Evolutionary conservation across 768 basidiomycete species (phyloP).

Genomic region (Tulasnella calospora): DNA sequence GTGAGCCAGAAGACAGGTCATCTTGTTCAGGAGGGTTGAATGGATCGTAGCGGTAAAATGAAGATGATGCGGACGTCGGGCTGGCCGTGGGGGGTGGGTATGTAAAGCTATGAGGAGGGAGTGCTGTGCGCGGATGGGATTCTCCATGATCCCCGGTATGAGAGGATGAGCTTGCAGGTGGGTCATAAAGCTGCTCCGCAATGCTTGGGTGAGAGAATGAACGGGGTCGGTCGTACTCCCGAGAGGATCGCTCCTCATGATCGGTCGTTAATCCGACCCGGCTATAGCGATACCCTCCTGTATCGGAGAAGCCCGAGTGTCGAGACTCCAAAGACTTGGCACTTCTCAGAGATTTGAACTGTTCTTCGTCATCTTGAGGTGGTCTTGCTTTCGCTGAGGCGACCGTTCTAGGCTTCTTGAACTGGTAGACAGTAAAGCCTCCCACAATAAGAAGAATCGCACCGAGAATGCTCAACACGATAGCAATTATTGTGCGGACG

Average conservation of each 20-base stretch:
- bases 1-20: not conserved
- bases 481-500: not conserved
- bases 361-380: not conserved
- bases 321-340: not conserved
- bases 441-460: not conserved
- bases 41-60: conserved; percentile 2
- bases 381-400: not conserved
- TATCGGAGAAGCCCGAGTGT: not conserved
- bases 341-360: not conserved
- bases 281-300: not conserved
- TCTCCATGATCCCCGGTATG: not conserved
- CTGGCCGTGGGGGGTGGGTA: not conserved
- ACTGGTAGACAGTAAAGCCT: not conserved
- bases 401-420: not conserved
- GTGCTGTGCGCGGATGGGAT: not conserved
- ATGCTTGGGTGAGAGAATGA: not conserved
- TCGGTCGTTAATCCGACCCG: not conserved
- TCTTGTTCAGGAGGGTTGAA: not conserved
- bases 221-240: not conserved
- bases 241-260: not conserved
- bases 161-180: not conserved
- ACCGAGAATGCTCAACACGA: not conserved
- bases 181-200: not conserved
- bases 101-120: not conserved
- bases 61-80: not conserved